Evolutionary conservation across 2,329 filamentous ascomycete species (phyloP), one percentile per base, ranked within the genome.

Genomic region (Tolypocladium ovalisporum): DNA sequence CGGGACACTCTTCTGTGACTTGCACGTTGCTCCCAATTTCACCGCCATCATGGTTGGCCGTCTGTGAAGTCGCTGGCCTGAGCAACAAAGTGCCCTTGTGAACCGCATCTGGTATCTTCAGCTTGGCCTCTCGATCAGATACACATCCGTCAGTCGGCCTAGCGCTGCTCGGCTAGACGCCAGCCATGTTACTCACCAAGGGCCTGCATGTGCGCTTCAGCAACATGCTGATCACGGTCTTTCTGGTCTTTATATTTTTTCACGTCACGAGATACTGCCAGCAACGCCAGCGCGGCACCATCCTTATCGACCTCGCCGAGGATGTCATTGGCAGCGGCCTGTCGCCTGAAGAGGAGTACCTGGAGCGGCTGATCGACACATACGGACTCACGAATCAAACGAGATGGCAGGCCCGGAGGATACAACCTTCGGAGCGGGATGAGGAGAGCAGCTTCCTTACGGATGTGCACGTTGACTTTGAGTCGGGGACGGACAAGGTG

Each of bases 331-430:
- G 57, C 3, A 62, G 60, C 4, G 60, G 60, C 52, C 54, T 62
- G 4, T 60, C 65, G 8, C 62, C 67, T 15, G 69, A 73, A 60
- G 71, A 71, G 15, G 63, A 69, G 55, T 71, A 71, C 56, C 54
- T 72, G 36, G 63, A 64, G 29, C 62, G 68, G 4, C 56, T 72
- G 13, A 64, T 59, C 24, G 63, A 62, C 9, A 62, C 62, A 4
- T 65, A 67, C 36, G 62, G 64, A 9, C 62, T 73, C 29, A 67
- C 68, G 6, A 66, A 70, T 12, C 60, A 68, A 42, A 68, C 69
- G 2, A 63, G 64, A 22, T 73, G 71, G 71, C 63, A 66, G 42
- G 66, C 68, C 2, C 71, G 70, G 70, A 65, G 65, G 60, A 62
- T 72, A n/a, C 63, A 64, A 13, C 64, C 63, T 5, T 62, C 64